phyloP scores from a whole-genome alignment of 306 rosid species.

The Leucaena leucocephala region DNA sequence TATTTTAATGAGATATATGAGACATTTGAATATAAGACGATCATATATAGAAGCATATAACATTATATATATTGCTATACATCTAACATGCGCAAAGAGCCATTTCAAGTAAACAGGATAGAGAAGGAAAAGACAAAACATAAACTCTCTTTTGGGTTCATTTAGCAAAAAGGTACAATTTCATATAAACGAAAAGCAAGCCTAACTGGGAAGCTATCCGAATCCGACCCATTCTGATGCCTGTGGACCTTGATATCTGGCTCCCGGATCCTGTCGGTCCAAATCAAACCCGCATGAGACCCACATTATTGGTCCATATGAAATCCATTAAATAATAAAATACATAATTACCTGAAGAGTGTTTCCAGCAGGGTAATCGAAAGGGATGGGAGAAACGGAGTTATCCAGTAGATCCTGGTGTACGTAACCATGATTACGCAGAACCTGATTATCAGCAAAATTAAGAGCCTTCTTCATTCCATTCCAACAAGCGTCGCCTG shows the following conservation, averaged over 20 bases:
- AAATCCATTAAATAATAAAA: neutral
- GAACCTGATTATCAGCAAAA: slow-evolving; percentile 87
- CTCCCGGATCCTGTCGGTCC: neutral
- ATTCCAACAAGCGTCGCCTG: slow-evolving; percentile 67
- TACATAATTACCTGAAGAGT: slow-evolving; percentile 26
- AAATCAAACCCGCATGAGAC: neutral
- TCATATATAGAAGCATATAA: neutral
- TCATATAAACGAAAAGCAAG: neutral
- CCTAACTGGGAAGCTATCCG: neutral
- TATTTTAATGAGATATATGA: too few species aligned
- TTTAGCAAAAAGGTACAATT: neutral
- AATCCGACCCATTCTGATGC: neutral
- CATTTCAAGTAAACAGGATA: neutral
- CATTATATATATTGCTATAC: neutral
- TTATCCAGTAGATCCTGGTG: slow-evolving; percentile 48
- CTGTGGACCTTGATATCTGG: neutral
- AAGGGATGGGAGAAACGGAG: slow-evolving; percentile 51
- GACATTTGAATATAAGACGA: neutral
- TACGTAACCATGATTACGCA: slow-evolving; percentile 62
- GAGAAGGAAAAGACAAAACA: neutral
- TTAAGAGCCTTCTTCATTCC: slow-evolving; percentile 68
- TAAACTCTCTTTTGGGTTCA: neutral
- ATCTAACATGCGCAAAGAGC: neutral
- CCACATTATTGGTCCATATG: neutral
- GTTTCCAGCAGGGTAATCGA: slow-evolving; percentile 53